phyloP scores from a whole-genome alignment of 805 yeast species.

The Barnettozyma pratensis region DNA sequence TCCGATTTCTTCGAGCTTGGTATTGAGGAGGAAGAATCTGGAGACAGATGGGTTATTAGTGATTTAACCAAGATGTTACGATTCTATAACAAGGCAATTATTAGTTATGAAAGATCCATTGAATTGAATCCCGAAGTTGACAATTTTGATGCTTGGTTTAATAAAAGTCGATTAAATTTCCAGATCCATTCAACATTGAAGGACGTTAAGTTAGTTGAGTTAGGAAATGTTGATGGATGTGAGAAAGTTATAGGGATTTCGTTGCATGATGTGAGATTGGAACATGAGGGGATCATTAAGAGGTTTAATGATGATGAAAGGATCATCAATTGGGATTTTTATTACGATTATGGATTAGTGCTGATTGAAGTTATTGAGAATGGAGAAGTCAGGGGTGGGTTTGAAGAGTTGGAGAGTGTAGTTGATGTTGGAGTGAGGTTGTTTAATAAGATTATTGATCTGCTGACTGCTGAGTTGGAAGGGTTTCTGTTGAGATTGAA shows the following conservation, averaged over 20 bases:
- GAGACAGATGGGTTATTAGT: constrained; percentile 67
- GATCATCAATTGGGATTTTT: constrained; percentile 25
- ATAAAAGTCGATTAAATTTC: constrained; percentile 51
- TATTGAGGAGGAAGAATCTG: constrained; percentile 62
- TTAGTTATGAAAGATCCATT: constrained; percentile 34
- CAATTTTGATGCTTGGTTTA: constrained; percentile 48
- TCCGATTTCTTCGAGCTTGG: constrained; percentile 55
- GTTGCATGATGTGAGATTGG: constrained; percentile 11
- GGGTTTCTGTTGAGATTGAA: constrained; percentile 13
- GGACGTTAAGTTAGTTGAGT: constrained; percentile 30
- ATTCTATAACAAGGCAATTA: constrained; percentile 56
- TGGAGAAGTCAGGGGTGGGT: constrained; percentile 1
- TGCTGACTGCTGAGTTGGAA: constrained; percentile 19
- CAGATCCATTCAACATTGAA: constrained; percentile 52
- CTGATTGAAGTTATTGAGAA: constrained; percentile 14
- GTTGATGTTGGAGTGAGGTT: constrained; percentile 6
- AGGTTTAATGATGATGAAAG: constrained; percentile 14
- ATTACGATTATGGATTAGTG: constrained; percentile 20
- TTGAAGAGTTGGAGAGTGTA: constrained; percentile 12
- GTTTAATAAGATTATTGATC: constrained; percentile 10
- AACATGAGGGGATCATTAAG: constrained; percentile 11
- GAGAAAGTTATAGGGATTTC: not conserved
- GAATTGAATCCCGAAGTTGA: constrained; percentile 1
- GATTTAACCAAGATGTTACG: constrained; percentile 61
- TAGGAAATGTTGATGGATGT: constrained; percentile 28